phyloP scores from a whole-genome alignment of 129 eudicot genomes.

The Cynara cardunculus region DNA sequence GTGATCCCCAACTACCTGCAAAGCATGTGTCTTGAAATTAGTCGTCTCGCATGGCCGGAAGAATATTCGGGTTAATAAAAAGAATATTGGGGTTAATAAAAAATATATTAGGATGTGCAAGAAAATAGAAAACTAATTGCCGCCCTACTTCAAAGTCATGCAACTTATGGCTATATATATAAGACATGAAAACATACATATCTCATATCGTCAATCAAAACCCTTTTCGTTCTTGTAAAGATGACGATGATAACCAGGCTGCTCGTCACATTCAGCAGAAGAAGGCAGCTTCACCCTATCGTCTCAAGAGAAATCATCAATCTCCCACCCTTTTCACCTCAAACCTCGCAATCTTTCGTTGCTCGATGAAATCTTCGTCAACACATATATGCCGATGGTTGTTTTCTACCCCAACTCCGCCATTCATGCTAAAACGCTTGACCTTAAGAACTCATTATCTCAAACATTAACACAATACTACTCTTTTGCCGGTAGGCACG shows the following conservation, averaged over 20 bases:
- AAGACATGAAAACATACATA: neutral
- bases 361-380: neutral
- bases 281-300: neutral
- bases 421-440: neutral
- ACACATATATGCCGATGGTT: constrained; percentile 1
- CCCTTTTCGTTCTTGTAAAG: neutral
- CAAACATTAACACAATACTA: constrained; percentile 21
- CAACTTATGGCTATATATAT: neutral
- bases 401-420: constrained; percentile 16
- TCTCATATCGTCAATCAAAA: neutral
- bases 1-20: too few relatives aligned
- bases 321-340: constrained; percentile 23
- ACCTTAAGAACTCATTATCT: constrained; percentile 23
- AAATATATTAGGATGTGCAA: too few relatives aligned
- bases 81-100: too few relatives aligned
- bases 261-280: neutral
- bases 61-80: too few relatives aligned
- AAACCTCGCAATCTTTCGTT: constrained; percentile 1
- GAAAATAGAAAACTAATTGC: too few relatives aligned
- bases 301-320: constrained; percentile 17
- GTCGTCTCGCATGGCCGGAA: too few relatives aligned
- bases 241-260: neutral
- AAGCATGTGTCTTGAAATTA: too few relatives aligned
- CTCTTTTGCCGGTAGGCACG: constrained; percentile 23
- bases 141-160: too few relatives aligned